Evolutionary conservation across 352 stramenopile species (phyloP), one percentile per base, ranked within the genome.

Genomic region (Thraustotheca clavata): DNA sequence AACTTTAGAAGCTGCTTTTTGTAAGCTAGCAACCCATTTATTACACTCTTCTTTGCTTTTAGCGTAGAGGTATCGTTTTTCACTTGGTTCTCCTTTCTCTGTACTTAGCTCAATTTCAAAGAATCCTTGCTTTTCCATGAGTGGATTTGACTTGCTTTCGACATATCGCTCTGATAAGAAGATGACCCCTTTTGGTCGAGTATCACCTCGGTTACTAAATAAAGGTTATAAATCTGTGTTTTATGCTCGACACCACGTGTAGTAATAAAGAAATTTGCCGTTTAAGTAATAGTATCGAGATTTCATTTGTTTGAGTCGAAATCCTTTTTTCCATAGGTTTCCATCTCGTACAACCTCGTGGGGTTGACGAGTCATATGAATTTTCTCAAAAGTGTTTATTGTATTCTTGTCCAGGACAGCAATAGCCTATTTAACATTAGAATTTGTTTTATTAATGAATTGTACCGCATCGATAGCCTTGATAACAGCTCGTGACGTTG

Each of bases 211-310:
- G 16, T 67, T 80, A 16, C 79, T 89, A 29, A 3, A 2, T n/a
- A 16, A 60, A 12, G 9, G 26, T 18, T 22, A 54, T 40, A 14
- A 12, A 9, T 32, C 20, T 27, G n/a, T 24, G 22, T 69, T 32
- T 66, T 29, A 29, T 59, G 11, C 4, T 18, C 35, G 7, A 26
- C 75, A 72, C 49, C 75, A 89, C 76, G 80, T 72, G 61, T 92
- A 94, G 62, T 90, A 93, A 71, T 94, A 94, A 22, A 94, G 77
- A 54, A 95, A 95, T 41, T 89, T 92, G 66, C 85, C 86, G 62
- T 94, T 83, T 16, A 96, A 68, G 22, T 87, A 79, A 71, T 92
- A 93, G 67, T 91, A 76, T 33, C 82, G 77, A 68, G 87, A 89
- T 71, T 87, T 91, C 83, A 94, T 93, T 41, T 91, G 82, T 1